A percentile compares a stretch with the other conserved stretches of the same genome.
phyloP scores from a whole-genome alignment of 345 rosid species.

The Theobroma cacao region DNA sequence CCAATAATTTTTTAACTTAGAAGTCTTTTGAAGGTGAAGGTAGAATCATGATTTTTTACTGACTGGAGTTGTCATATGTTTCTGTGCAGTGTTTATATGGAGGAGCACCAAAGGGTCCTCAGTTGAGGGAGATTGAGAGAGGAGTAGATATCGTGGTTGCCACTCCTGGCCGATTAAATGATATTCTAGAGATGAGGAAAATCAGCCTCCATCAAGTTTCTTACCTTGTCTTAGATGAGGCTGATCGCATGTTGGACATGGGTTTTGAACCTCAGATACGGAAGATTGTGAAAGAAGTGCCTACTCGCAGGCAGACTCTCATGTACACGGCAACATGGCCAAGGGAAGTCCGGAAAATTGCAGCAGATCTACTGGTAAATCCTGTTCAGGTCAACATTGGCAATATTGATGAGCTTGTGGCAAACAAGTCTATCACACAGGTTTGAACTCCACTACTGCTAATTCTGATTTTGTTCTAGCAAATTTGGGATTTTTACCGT shows the following conservation, averaged over 20 bases:
- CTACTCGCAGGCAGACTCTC: slow-evolving; percentile 90
- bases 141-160: slow-evolving; percentile 97
- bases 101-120: slow-evolving; percentile 98
- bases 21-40: not conserved
- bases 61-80: not conserved
- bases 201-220: slow-evolving; percentile 83
- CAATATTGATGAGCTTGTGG: slow-evolving; percentile 95
- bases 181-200: slow-evolving; percentile 95
- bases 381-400: slow-evolving; percentile 98
- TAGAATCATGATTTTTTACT: slow-evolving; percentile 3
- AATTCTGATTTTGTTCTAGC: not conserved
- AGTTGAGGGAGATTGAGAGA: slow-evolving; percentile 83
- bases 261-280: slow-evolving; percentile 98
- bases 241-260: slow-evolving; percentile 99
- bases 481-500: not conserved
- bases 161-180: slow-evolving; percentile 97
- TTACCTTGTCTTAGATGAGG: slow-evolving; percentile 95
- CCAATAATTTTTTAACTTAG: not conserved
- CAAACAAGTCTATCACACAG: slow-evolving; percentile 98
- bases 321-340: slow-evolving; percentile 99
- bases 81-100: slow-evolving; percentile 82
- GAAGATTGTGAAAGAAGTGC: slow-evolving; percentile 92
- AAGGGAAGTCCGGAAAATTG: slow-evolving; percentile 93
- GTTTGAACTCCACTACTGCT: slow-evolving; percentile 28
- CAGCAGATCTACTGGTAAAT: slow-evolving; percentile 87